Evolutionary conservation across 2,329 filamentous ascomycete species (phyloP), one percentile per base, ranked within the genome.

Genomic region (Endothia cerciana): DNA sequence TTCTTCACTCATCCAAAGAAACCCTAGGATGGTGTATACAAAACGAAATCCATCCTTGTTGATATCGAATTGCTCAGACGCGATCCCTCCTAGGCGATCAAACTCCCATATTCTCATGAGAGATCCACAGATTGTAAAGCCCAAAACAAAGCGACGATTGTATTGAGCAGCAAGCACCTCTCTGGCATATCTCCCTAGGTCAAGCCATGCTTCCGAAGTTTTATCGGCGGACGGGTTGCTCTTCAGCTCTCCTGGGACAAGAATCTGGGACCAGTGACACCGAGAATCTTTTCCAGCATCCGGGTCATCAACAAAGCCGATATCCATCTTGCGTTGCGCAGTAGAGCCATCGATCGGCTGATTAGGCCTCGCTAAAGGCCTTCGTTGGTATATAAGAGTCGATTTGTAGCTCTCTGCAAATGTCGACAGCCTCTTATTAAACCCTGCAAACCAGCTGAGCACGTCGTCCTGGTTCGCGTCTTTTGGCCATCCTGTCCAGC

Each of bases 171-270:
- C 69, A 53, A 82, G 73, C 8, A 82, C 76, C 72, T 82, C 77
- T 67, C 76, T 77, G 0, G 73, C 76, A 72, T 82, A 83, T 67
- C 72, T 77, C 17, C 71, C 75, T 3, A 82, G 69, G 70, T 82
- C 77, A 61, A 77, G 72, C 75, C 72, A 77, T 55, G 74, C 72
- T 30, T 76, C 70, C 0, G 76, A 77, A 11, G 72, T 68, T 65
- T 38, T 79, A 64, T 83, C 77, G 25, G 77, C 74, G 8, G 66
- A 69, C n/a, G 71, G 77, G 65, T 83, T 83, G 69, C 78, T 80
- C 72, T 84, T 83, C 1, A 84, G 74, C 71, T 83, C 79, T 67
- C 81, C 77, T 4, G 77, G 75, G 41, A 84, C 70, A 11, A 83
- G 75, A 60, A 85, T 78, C 51, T 81, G 74, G 4, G 73, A 77